These are phyloP conservation scores for Plantago ovata DNA, from an alignment of 257 asterid genomes.

Conservation along the genomic window DNA sequence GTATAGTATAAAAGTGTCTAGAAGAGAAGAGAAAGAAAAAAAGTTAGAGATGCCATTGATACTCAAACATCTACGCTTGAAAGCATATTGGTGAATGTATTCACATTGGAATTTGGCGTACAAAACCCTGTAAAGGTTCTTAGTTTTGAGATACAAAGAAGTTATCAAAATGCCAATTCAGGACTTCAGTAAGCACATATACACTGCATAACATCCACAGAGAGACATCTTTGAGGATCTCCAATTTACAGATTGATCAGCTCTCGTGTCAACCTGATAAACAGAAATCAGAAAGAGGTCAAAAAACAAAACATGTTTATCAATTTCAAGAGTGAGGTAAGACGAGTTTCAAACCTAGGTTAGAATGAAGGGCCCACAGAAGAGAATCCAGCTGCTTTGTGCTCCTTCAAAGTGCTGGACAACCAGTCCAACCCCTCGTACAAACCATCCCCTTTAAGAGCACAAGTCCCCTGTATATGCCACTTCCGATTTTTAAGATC, in stretches of 20 bases:
- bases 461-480: slow-evolving; percentile 96
- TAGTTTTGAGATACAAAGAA: slow-evolving; percentile 17
- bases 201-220: slow-evolving; percentile 22
- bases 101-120: not conserved
- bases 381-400: slow-evolving; percentile 76
- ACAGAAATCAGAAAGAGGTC: not conserved
- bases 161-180: slow-evolving; percentile 5
- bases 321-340: not conserved
- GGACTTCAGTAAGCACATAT: slow-evolving; percentile 22
- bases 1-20: no score
- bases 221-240: slow-evolving; percentile 11
- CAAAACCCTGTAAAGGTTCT: slow-evolving; percentile 1
- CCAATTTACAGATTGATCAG: slow-evolving; percentile 25
- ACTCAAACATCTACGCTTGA: not conserved
- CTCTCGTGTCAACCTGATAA: slow-evolving; percentile 30
- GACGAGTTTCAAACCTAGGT: slow-evolving; percentile 39
- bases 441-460: slow-evolving; percentile 88
- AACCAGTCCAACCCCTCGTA: slow-evolving; percentile 98
- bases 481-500: slow-evolving; percentile 86
- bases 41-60: not conserved
- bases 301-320: not conserved
- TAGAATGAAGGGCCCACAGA: slow-evolving; percentile 75
- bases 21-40: not conserved
- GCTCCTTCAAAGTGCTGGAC: slow-evolving; percentile 81
- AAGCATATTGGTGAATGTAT: not conserved